Percentiles rank a stretch among this genome's conserved stretches.
phyloP scores from a whole-genome alignment of 768 basidiomycete species.

The Tricholoma sp. region DNA sequence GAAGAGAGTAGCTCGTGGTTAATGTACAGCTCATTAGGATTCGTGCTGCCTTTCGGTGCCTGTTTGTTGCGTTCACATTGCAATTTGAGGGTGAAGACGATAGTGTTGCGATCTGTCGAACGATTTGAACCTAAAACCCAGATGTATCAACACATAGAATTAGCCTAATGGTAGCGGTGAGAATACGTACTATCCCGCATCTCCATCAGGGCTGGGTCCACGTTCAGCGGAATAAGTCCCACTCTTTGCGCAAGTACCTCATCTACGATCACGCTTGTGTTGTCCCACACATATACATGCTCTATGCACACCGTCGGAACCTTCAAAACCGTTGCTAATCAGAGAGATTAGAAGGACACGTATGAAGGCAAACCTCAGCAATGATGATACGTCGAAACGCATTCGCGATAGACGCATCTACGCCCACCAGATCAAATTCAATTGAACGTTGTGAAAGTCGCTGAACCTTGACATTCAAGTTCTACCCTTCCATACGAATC shows the following conservation, averaged over 20 bases:
- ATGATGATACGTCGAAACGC: slow-evolving; percentile 90
- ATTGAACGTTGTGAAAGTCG: slow-evolving; percentile 78
- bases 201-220: slow-evolving; percentile 76
- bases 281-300: slow-evolving; percentile 88
- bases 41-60: slow-evolving; percentile 46
- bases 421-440: slow-evolving; percentile 93
- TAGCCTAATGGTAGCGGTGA: not conserved
- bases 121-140: slow-evolving; percentile 33
- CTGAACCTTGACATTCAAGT: slow-evolving; percentile 66
- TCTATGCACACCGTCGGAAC: slow-evolving; percentile 92
- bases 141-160: not conserved
- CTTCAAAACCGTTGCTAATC: slow-evolving; percentile 31
- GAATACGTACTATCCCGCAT: slow-evolving; percentile 37
- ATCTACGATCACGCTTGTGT: slow-evolving; percentile 90
- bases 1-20: slow-evolving; percentile 67
- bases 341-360: not conserved
- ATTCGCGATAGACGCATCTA: slow-evolving; percentile 95
- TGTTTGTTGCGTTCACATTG: slow-evolving; percentile 59
- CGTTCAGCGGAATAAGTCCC: slow-evolving; percentile 83
- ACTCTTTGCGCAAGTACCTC: slow-evolving; percentile 92
- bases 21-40: slow-evolving; percentile 62
- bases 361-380: slow-evolving; percentile 65
- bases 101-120: slow-evolving; percentile 85
- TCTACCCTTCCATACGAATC: slow-evolving; percentile 43
- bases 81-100: slow-evolving; percentile 78